These are phyloP conservation scores for Coleophoma crateriformis DNA, from an alignment of 2,329 filamentous ascomycete species.

Conservation along the genomic window DNA sequence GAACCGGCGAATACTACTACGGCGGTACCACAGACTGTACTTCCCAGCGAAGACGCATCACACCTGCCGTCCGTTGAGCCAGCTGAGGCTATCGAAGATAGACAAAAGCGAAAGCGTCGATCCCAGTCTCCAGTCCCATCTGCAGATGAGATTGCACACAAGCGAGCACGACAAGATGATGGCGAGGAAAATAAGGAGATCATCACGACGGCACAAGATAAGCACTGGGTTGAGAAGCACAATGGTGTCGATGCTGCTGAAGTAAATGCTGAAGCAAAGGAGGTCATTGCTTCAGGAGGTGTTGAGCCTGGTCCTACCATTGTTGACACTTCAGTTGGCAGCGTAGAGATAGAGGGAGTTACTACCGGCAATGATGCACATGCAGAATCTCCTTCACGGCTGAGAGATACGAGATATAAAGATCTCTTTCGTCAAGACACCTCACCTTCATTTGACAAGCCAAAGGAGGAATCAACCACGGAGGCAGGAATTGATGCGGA, in stretches of 20 bases:
- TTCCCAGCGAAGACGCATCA: conserved; percentile 7
- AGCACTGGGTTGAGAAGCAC: conserved; percentile 19
- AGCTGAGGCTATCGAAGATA: conserved; percentile 40
- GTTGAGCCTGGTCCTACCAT: conserved; percentile 6
- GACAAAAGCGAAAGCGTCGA: conserved; percentile 61
- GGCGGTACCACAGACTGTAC: conserved; percentile 11
- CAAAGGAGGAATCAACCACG: not conserved
- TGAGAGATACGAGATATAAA: conserved; percentile 39
- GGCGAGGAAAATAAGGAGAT: conserved; percentile 21
- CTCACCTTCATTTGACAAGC: not conserved
- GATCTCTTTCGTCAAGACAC: conserved; percentile 29
- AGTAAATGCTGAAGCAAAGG: conserved; percentile 6
- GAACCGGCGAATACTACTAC: conserved; percentile 7
- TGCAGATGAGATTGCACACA: conserved; percentile 45
- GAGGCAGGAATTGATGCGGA: conserved; percentile 12
- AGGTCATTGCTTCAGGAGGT: conserved; percentile 1
- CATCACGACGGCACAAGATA: conserved; percentile 9
- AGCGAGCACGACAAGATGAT: conserved; percentile 44
- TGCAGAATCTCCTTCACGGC: conserved; percentile 7
- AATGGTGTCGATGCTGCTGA: conserved; percentile 12
- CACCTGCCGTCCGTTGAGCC: conserved; percentile 20
- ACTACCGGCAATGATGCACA: not conserved
- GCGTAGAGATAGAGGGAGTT: conserved; percentile 8
- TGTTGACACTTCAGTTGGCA: conserved; percentile 12
- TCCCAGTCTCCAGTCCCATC: conserved; percentile 56